Base-by-base conservation (phyloP, 2,329 filamentous ascomycete species). In the Magnaporthiopsis rhizophila region DNA sequence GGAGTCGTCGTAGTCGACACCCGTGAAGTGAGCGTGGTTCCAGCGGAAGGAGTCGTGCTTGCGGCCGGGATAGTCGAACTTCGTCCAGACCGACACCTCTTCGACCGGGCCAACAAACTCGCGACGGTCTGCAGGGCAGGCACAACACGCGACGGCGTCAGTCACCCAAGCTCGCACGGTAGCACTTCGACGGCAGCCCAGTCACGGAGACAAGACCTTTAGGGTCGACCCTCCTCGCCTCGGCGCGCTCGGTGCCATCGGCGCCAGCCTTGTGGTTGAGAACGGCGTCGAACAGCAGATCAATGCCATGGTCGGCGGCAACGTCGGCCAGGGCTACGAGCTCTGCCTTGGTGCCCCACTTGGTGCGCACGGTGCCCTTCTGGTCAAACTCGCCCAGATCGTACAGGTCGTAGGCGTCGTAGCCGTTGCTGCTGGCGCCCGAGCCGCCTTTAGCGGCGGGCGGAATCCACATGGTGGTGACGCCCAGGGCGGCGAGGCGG, bases 371-470 rank as follows among this genome's bases (percentile, higher is more conserved):
- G 0, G 78, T 72, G 24, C 86, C 86, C 71, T 91, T 91, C 70
- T 90, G 87, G 58, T 90, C 83, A 69, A 91, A 91, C 71, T 91
- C 89, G 38, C 89, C 89, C 3, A 89, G 74, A 66, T 89, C 87
- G 69, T 86, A 89, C 18, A 91, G 74, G 71, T 91, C 89, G 70
- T 90, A 91, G 66, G 86, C 80, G 71, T 88, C 86, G 68, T 89
- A 89, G 6, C 89, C 89, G 69, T 89, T 90, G 26, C 86, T 84
- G 34, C 80, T 74, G 0, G 82, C 80, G 28, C 56, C 50, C 36
- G 80, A 80, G 65, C 84, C 83, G 0, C 83, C 87, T 75, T 91
- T 91, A 74, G 87, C 90, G 26, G 83, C 89, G 0, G 89, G 89
- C 0, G 89, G 89, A 7, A 91, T 81, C 88, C 88, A 90, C 38